Percentiles rank a stretch among this genome's conserved stretches.
Evolutionary conservation across 164 flowering plant species (phyloP).

Genomic region (Magnolia kwangsiensis): DNA sequence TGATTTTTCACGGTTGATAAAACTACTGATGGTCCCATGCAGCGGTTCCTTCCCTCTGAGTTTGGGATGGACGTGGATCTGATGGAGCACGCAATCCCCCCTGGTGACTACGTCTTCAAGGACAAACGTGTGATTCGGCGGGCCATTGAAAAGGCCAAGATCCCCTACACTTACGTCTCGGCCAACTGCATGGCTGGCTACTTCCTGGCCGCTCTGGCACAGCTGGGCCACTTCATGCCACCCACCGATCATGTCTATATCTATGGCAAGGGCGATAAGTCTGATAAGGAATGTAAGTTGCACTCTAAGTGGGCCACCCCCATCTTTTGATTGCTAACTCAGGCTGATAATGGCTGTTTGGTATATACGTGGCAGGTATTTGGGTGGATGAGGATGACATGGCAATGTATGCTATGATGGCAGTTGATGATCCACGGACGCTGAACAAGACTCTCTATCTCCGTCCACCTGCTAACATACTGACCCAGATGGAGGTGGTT

Average conservation of each 20-base stretch:
- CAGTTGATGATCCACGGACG: conserved; percentile 11
- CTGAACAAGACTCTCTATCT: conserved; percentile 14
- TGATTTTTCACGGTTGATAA: too few species aligned
- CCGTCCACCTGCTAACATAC: too few species aligned
- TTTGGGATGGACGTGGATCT: conserved; percentile 36
- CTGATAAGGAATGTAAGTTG: conserved; percentile 23
- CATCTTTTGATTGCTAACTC: neutral
- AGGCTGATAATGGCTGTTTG: neutral
- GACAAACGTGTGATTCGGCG: conserved; percentile 24
- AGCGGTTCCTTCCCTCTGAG: conserved; percentile 36
- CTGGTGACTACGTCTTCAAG: conserved; percentile 22
- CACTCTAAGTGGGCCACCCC: neutral
- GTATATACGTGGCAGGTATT: conserved; percentile 3
- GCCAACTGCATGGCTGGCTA: conserved; percentile 23
- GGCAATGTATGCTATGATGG: neutral
- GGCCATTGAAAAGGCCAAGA: conserved; percentile 26
- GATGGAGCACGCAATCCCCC: conserved; percentile 29
- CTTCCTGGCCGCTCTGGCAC: conserved; percentile 22
- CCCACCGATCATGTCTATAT: conserved; percentile 26
- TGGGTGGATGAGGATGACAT: conserved; percentile 16
- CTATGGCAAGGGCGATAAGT: conserved; percentile 29
- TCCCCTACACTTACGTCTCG: conserved; percentile 27
- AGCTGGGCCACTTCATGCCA: conserved; percentile 27
- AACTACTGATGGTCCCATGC: neutral
- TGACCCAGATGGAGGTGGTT: conserved; percentile 16